These are phyloP conservation scores for Mollisia scopiformis DNA, from an alignment of 2,329 filamentous ascomycete species.

Conservation along the genomic window DNA sequence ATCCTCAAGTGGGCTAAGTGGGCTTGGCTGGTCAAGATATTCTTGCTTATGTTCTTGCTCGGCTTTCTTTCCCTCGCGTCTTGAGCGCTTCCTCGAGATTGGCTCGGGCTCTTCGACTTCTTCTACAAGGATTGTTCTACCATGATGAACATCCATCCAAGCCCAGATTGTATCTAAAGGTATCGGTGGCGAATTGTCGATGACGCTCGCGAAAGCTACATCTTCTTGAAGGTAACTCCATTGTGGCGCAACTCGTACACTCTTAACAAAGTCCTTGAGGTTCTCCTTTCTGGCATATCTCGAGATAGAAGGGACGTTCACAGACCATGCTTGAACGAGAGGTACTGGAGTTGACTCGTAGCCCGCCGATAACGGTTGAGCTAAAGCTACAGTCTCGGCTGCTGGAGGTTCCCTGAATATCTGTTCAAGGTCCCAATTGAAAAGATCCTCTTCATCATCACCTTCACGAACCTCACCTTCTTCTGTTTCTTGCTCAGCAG, in stretches of 20 bases:
- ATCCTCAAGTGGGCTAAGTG: conserved; percentile 12
- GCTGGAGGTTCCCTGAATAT: conserved; percentile 42
- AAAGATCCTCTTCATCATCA: conserved; percentile 35
- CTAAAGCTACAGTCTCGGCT: conserved; percentile 49
- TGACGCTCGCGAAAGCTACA: conserved; percentile 44
- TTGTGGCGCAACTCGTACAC: conserved; percentile 44
- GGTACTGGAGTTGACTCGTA: conserved; percentile 51
- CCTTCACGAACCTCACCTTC: conserved; percentile 19
- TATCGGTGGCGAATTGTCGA: conserved; percentile 26
- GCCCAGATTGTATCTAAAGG: conserved; percentile 28
- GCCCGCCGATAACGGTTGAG: conserved; percentile 45
- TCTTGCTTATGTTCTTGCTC: conserved; percentile 19
- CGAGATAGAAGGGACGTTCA: conserved; percentile 44
- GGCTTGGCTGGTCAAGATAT: conserved; percentile 21
- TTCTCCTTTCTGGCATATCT: conserved; percentile 48
- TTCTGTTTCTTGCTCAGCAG: neutral
- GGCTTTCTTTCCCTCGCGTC: conserved; percentile 14
- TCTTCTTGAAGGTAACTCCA: conserved; percentile 47
- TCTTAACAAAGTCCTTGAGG: conserved; percentile 44
- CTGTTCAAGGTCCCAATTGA: conserved; percentile 43
- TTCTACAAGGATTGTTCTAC: neutral
- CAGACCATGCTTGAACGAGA: conserved; percentile 33
- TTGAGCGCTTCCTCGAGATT: conserved; percentile 29
- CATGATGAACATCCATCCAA: conserved; percentile 30
- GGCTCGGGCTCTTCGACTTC: conserved; percentile 1